Conservation (phyloP, 2,329 filamentous ascomycete genomes). For the Cytospora mali region DNA sequence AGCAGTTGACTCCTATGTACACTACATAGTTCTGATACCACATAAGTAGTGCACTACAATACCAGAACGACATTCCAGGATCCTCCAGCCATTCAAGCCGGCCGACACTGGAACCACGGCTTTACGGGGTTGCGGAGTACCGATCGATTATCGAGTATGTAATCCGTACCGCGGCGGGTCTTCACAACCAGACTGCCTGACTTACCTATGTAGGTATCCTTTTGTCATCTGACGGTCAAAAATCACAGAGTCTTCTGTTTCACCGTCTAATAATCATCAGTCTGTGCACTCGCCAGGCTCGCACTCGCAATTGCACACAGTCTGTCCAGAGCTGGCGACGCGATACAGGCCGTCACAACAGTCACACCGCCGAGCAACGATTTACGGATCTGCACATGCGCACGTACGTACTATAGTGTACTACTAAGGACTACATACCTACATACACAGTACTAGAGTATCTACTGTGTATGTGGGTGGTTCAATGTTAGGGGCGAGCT, state of each 20-base stretch:
- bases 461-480: no score
- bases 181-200: background rate
- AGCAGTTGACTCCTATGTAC: background rate
- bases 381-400: background rate
- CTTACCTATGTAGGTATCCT: no score
- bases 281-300: background rate
- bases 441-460: background rate
- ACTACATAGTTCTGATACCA: no score
- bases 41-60: no score
- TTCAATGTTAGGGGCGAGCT: background rate
- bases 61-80: no score
- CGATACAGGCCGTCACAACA: background rate
- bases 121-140: background rate
- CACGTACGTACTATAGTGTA: background rate
- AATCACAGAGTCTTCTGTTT: background rate
- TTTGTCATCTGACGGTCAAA: background rate
- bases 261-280: background rate
- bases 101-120: background rate
- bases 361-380: background rate
- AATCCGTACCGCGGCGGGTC: background rate
- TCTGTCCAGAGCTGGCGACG: background rate
- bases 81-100: background rate
- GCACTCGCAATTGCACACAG: background rate
- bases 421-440: background rate
- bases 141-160: no score